Evolutionary conservation across 495 filamentous ascomycete genomes (phyloP), one percentile per base, ranked within the genome.

Genomic region (Diplogelasinospora grovesii): DNA sequence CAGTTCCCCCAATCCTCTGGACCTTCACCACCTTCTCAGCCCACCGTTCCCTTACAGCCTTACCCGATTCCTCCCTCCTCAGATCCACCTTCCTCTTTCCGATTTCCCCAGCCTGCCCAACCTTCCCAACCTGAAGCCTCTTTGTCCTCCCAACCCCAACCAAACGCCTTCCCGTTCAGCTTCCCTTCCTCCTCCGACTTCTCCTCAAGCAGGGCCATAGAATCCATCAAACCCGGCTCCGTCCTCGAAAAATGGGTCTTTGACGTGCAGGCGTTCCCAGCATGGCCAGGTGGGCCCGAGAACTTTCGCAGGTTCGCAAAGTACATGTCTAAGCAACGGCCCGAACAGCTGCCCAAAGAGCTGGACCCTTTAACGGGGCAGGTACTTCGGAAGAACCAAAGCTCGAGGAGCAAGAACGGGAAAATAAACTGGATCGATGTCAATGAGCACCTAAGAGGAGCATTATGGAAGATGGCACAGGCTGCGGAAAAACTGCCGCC

Each of bases 191-290:
- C 29, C 26, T 22, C 49, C 18, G 26, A n/a, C n/a, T n/a, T n/a
- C n/a, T n/a, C n/a, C n/a, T n/a, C n/a, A n/a, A n/a, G n/a, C 31
- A 15, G 15, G 23, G 18, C 26, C 40, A 15, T 20, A 34, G 48
- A 29, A 36, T 39, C 13, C 36, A 14, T 39, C 16, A 55, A 49
- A 0, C 41, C 59, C 32, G 52, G 63, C 31, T 50, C 56, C 8
- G 69, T 76, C 5, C 59, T 92, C 57, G 92, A 96, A 58, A 78
- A 89, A 43, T 95, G 81, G 75, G 68, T 93, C 48, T 89, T 95
- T 59, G 86, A 93, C 64, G 73, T 92, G 15, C 71, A 75, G 37
- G 63, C 62, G 13, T 93, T 95, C 50, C 92, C 92, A 0, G 67
- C 65, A 54, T 66, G 78, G 79, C 63, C 69, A 55, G 64, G 46